A percentile compares a stretch with the other conserved stretches of the same genome.
These are phyloP conservation scores for Fagus crenata DNA, from an alignment of 306 rosid species.

Conservation along the genomic window DNA sequence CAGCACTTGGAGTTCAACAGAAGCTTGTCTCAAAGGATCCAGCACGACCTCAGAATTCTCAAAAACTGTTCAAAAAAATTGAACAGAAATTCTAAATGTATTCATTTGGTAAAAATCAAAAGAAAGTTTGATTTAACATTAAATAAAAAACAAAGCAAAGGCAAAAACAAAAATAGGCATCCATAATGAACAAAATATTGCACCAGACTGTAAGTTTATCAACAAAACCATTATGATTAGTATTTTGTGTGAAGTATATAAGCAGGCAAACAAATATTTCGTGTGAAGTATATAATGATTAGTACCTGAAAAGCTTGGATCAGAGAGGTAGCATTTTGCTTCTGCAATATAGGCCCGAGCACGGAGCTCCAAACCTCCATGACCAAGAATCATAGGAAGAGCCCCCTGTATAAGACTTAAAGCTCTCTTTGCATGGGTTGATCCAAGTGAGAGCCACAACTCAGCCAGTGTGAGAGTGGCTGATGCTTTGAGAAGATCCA, in stretches of 20 bases:
- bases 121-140: background rate
- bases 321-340: conserved; percentile 83
- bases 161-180: background rate
- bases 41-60: conserved; percentile 59
- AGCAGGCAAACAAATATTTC: too few species aligned
- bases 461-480: conserved; percentile 87
- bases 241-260: too few species aligned
- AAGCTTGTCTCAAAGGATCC: conserved; percentile 79
- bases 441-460: conserved; percentile 92
- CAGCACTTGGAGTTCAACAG: conserved; percentile 75
- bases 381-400: conserved; percentile 93
- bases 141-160: too few species aligned
- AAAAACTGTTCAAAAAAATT: conserved; percentile 42
- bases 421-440: conserved; percentile 85
- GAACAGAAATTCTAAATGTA: background rate
- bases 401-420: conserved; percentile 83
- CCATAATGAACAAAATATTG: background rate
- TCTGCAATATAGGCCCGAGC: conserved; percentile 84
- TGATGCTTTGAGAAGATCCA: conserved; percentile 96
- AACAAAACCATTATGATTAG: background rate
- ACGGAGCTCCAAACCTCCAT: conserved; percentile 95
- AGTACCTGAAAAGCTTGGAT: conserved; percentile 75
- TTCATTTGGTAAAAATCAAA: background rate
- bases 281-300: too few species aligned
- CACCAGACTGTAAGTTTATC: background rate